Evolutionary conservation across 495 filamentous ascomycete species (phyloP), one percentile per base, ranked within the genome.

Genomic region (Aspergillus heteromorphus): DNA sequence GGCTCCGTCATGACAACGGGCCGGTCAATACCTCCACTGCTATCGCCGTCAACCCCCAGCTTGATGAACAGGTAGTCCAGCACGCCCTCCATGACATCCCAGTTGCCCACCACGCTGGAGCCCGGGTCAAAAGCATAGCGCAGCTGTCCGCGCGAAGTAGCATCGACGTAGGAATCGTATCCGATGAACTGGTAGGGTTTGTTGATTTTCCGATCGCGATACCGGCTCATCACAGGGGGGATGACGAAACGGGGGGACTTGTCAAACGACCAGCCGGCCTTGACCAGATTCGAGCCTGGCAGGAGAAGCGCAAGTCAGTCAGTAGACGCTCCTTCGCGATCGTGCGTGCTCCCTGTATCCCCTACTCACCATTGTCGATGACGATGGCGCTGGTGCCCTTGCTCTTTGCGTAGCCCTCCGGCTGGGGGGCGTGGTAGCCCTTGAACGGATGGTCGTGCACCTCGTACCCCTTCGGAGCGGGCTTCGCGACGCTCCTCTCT

Each of bases 1-100:
- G 95, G 86, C 68, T 98, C 93, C 0, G 93, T 97, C 90, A 98
- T 95, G 40, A 98, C 84, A 54, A 98, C 80, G 2, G 92, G 90
- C 62, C 91, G 75, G 55, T 89, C 91, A 34, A 98, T 81, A 7
- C 80, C 79, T 27, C 88, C 89, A 47, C 75, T 70, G 14, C 75
- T 70, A 13, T 75, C 74, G 6, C 86, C 87, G 52, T 95, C 88
- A 49, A 97, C 78, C 11, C 93, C 95, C 34, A 98, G 73, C 72
- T 95, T 96, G 43, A 95, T 73, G 68, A 98, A 97, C 23, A 91
- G 75, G 63, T 96, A 93, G 67, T 98, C 93, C 49, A 98, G 68
- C 20, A 96, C 76, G 30, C 89, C 89, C 66, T 98, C 93, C 83
- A 96, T 87, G 14, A 89, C 91, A 66, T 98, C 93, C 88, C 95